These are phyloP conservation scores for Curvularia sp. DNA, from an alignment of 2,329 filamentous ascomycete genomes.

Conservation along the genomic window DNA sequence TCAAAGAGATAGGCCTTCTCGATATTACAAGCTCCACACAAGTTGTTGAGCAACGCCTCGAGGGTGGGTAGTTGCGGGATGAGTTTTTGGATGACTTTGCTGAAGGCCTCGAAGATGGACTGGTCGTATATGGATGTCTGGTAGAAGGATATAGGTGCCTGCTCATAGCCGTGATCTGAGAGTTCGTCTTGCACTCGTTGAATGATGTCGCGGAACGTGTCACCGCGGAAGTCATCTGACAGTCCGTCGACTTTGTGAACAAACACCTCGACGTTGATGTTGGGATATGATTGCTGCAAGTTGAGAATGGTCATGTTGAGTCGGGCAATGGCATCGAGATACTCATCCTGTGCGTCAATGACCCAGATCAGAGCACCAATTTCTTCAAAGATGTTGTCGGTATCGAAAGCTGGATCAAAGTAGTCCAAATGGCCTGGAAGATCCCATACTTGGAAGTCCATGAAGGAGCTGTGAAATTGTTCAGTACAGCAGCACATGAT, in stretches of 20 bases:
- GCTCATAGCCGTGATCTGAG: conserved; percentile 90
- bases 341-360: conserved; percentile 97
- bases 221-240: conserved; percentile 93
- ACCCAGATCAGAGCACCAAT: conserved; percentile 97
- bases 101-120: conserved; percentile 97
- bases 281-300: conserved; percentile 85
- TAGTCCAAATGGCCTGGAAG: conserved; percentile 96
- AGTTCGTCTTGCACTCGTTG: conserved; percentile 97
- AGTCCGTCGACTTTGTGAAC: conserved; percentile 99
- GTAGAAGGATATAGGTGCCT: conserved; percentile 92
- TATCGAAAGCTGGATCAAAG: conserved; percentile 85
- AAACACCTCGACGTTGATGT: conserved; percentile 97
- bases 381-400: conserved; percentile 91
- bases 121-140: conserved; percentile 98
- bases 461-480: conserved; percentile 75
- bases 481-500: conserved; percentile 7
- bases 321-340: conserved; percentile 85
- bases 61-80: conserved; percentile 92
- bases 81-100: conserved; percentile 97
- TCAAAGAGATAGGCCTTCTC: conserved; percentile 99
- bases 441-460: conserved; percentile 99
- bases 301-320: conserved; percentile 89
- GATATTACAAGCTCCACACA: conserved; percentile 92
- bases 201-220: conserved; percentile 95
- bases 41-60: conserved; percentile 90